A percentile compares a stretch with the other conserved stretches of the same genome.
Evolutionary conservation across 1,284 basidiomycete species (phyloP).

Genomic region (Apiotrichum porosum): DNA sequence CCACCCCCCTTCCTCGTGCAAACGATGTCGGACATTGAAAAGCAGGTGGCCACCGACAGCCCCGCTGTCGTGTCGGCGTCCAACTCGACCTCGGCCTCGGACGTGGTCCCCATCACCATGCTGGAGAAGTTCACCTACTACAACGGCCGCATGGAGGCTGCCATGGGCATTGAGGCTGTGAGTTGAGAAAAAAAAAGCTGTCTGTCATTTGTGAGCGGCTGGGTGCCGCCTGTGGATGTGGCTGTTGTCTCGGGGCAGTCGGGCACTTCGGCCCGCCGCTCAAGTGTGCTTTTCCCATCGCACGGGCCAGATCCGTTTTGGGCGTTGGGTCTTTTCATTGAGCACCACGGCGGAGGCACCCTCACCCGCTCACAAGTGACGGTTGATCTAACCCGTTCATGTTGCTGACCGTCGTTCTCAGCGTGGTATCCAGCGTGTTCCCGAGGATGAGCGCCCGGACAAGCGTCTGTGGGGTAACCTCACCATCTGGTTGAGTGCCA

Average conservation of each 20-base stretch:
- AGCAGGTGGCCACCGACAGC: background rate
- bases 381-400: too few species aligned
- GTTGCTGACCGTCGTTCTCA: constrained; percentile 2
- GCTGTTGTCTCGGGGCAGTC: too few species aligned
- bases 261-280: too few species aligned
- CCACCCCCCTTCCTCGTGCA: background rate
- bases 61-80: constrained; percentile 1
- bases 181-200: constrained; percentile 9
- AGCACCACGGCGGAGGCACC: too few species aligned
- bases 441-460: constrained; percentile 28
- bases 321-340: too few species aligned
- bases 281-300: too few species aligned
- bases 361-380: too few species aligned
- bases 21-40: background rate
- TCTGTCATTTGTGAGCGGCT: too few species aligned
- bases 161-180: constrained; percentile 37
- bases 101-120: background rate
- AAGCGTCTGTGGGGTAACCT: constrained; percentile 26
- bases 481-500: constrained; percentile 32
- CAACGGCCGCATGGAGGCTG: constrained; percentile 23
- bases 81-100: background rate
- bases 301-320: too few species aligned
- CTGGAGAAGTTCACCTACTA: constrained; percentile 21
- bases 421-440: constrained; percentile 41
- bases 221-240: too few species aligned